phyloP scores from a whole-genome alignment of 345 rosid species.

The Gossypium longicalyx region DNA sequence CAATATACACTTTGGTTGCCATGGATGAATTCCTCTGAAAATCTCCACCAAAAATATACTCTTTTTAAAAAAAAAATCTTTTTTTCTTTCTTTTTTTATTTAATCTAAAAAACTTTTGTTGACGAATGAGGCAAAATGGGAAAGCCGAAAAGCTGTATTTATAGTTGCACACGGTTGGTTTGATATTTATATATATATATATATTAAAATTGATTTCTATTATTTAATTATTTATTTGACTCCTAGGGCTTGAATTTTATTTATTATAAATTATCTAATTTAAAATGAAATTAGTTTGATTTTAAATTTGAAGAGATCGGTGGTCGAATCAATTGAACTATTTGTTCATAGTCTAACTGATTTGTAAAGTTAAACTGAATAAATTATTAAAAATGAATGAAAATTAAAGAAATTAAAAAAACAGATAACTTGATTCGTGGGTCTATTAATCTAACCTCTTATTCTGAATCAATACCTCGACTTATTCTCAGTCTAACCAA shows the following conservation, averaged over 20 bases:
- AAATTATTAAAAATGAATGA: too few relatives aligned
- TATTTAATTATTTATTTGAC: background rate
- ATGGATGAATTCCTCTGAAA: constrained; percentile 24
- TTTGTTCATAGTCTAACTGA: rapidly evolving
- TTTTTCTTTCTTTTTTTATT: background rate
- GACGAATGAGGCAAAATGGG: constrained; percentile 21
- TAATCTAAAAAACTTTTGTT: constrained; percentile 2
- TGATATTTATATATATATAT: too few relatives aligned
- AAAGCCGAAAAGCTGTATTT: constrained; percentile 28
- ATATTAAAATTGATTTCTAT: background rate
- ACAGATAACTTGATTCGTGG: too few relatives aligned
- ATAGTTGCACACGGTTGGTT: constrained; percentile 28
- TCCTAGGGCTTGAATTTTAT: background rate
- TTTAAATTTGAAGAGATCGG: background rate
- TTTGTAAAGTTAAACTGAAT: too few relatives aligned
- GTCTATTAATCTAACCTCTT: too few relatives aligned
- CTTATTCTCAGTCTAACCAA: too few relatives aligned
- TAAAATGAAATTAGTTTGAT: background rate
- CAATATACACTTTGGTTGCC: constrained; percentile 73
- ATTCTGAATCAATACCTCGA: too few relatives aligned
- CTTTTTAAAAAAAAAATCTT: background rate
- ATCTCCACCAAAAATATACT: background rate
- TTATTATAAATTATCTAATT: background rate
- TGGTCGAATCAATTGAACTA: too few relatives aligned
- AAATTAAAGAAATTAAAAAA: too few relatives aligned